phyloP scores from a whole-genome alignment of 306 rosid species.

The Phaseolus lunatus region DNA sequence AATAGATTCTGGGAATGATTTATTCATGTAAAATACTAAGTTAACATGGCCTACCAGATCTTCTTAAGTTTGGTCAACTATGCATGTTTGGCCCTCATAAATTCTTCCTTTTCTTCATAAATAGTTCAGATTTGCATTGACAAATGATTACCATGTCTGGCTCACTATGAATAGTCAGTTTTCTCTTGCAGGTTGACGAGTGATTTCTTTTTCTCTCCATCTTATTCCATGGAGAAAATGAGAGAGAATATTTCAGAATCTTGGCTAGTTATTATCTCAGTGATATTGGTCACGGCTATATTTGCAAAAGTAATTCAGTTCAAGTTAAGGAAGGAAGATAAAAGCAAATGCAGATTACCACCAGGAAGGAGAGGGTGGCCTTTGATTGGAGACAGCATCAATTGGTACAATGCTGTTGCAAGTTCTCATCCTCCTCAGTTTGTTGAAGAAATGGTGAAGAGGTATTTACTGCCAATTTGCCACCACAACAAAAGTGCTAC shows the following conservation, averaged over 20 bases:
- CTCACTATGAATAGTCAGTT: conserved; percentile 35
- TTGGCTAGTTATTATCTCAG: conserved; percentile 50
- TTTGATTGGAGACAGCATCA: conserved; percentile 85
- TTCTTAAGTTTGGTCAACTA: conserved; percentile 53
- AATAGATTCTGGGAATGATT: conserved; percentile 50
- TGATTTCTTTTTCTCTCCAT: conserved; percentile 33
- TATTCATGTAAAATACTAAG: conserved; percentile 45
- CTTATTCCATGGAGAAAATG: conserved; percentile 56
- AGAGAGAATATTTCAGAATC: conserved; percentile 50
- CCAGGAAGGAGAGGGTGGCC: conserved; percentile 97
- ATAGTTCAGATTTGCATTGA: conserved; percentile 42
- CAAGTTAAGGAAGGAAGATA: conserved; percentile 42
- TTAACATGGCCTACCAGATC: conserved; percentile 53
- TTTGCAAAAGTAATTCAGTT: conserved; percentile 46
- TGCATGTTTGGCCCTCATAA: conserved; percentile 46
- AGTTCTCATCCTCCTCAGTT: conserved; percentile 86
- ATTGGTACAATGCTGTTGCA: conserved; percentile 91
- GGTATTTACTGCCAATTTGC: conserved; percentile 54
- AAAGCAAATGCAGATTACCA: conserved; percentile 56
- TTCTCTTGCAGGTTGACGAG: conserved; percentile 46
- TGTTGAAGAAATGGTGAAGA: conserved; percentile 82
- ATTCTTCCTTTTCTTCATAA: conserved; percentile 28
- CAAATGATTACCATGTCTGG: conserved; percentile 39
- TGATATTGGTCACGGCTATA: conserved; percentile 46
- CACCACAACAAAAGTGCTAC: conserved; percentile 31